phyloP scores from a whole-genome alignment of 169 alveolate species.

The Blepharisma undulans region DNA sequence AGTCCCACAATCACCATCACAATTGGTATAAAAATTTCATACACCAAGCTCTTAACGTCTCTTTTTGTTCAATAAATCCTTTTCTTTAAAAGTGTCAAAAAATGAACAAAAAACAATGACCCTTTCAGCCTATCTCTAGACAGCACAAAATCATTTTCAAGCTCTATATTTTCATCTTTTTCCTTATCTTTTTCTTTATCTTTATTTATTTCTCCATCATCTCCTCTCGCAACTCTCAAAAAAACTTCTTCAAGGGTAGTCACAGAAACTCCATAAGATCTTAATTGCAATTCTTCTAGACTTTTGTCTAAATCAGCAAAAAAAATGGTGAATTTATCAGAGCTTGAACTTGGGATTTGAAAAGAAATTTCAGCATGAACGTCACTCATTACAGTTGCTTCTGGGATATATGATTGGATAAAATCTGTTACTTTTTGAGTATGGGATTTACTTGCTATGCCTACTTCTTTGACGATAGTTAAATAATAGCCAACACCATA shows the following conservation, averaged over 20 bases:
- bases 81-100: constrained; percentile 46
- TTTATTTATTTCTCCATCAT: background rate
- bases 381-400: background rate
- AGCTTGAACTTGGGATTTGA: constrained; percentile 66
- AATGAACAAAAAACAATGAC: constrained; percentile 44
- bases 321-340: constrained; percentile 59
- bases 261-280: constrained; percentile 82
- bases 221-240: constrained; percentile 68
- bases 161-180: background rate
- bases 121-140: background rate
- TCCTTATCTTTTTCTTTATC: background rate
- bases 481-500: constrained; percentile 77
- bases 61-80: constrained; percentile 38
- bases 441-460: background rate
- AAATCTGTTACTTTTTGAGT: background rate
- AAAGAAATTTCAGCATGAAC: constrained; percentile 29
- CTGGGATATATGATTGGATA: background rate
- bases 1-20: constrained; percentile 49
- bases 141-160: background rate
- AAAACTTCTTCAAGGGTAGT: constrained; percentile 91
- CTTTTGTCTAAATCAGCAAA: constrained; percentile 74
- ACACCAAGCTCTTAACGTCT: constrained; percentile 48
- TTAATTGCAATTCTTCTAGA: constrained; percentile 46
- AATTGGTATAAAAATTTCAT: constrained; percentile 55
- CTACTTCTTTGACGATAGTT: constrained; percentile 39